Conservation (phyloP, 371 early-diverging fungal species). For the Mycotypha africana region DNA sequence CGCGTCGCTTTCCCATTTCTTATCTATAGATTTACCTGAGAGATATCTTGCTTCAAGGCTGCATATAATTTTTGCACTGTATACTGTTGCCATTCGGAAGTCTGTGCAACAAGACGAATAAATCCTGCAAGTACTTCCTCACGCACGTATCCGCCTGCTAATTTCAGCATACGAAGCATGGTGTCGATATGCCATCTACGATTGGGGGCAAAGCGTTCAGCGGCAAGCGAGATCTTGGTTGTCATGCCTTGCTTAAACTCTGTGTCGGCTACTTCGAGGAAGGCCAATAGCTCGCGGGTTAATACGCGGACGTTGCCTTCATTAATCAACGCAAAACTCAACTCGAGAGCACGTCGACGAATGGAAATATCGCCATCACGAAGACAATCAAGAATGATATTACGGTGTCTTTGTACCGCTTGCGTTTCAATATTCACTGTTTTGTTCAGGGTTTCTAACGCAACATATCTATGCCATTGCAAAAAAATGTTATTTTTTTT, state of each 20-base stretch:
- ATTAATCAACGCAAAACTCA: slow-evolving; percentile 93
- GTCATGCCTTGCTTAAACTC: slow-evolving; percentile 91
- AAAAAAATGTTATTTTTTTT: not conserved
- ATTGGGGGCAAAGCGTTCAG: slow-evolving; percentile 84
- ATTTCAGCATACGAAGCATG: slow-evolving; percentile 80
- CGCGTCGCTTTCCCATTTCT: not conserved
- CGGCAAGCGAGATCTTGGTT: slow-evolving; percentile 82
- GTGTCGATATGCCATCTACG: slow-evolving; percentile 97
- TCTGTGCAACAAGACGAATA: slow-evolving; percentile 66
- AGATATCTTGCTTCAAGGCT: slow-evolving; percentile 73
- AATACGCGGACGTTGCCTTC: slow-evolving; percentile 89
- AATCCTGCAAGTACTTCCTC: slow-evolving; percentile 71
- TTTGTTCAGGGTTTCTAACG: slow-evolving; percentile 87
- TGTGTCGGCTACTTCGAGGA: slow-evolving; percentile 87
- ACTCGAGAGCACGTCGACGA: slow-evolving; percentile 92
- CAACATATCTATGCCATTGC: slow-evolving; percentile 76
- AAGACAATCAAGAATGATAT: slow-evolving; percentile 93
- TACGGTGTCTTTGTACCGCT: slow-evolving; percentile 96
- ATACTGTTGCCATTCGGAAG: slow-evolving; percentile 79
- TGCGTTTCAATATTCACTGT: slow-evolving; percentile 85
- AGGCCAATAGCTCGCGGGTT: slow-evolving; percentile 87
- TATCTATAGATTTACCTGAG: slow-evolving; percentile 57
- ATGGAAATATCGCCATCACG: slow-evolving; percentile 95
- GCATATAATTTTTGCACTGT: slow-evolving; percentile 82
- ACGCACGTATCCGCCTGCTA: slow-evolving; percentile 70